Conservation (phyloP, 2,329 filamentous ascomycete genomes). For the Fusarium sp. region DNA sequence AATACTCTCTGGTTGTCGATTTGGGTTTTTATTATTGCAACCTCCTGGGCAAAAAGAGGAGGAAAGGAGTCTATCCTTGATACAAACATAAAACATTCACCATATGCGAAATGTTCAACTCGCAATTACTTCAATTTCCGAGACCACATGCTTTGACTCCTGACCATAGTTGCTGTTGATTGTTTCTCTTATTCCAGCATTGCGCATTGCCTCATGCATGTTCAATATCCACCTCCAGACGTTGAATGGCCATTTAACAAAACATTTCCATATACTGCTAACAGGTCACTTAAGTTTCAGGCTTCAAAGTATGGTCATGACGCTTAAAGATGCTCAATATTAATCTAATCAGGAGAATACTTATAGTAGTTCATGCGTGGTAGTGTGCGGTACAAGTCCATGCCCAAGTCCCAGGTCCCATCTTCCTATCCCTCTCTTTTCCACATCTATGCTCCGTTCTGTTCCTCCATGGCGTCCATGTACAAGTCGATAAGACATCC, state of each 20-base stretch:
- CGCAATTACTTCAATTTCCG: not conserved
- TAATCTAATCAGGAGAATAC: conserved; percentile 39
- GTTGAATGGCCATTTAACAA: too few relatives aligned
- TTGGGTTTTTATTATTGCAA: conserved; percentile 14
- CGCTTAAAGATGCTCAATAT: conserved; percentile 33
- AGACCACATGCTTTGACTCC: not conserved
- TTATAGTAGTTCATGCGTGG: conserved; percentile 20
- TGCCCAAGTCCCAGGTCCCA: conserved; percentile 21
- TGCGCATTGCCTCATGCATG: too few relatives aligned
- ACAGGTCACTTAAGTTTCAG: not conserved
- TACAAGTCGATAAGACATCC: conserved; percentile 95
- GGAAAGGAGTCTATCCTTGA: conserved; percentile 36
- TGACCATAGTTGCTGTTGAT: not conserved
- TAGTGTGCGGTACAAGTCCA: conserved; percentile 20
- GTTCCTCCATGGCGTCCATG: conserved; percentile 81
- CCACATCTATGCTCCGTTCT: conserved; percentile 46
- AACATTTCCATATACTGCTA: not conserved
- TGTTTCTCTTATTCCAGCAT: not conserved
- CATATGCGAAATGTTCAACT: conserved; percentile 13
- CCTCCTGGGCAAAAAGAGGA: conserved; percentile 8
- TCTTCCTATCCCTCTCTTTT: conserved; percentile 19
- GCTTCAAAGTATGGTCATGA: not conserved
- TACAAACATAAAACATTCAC: conserved; percentile 37
- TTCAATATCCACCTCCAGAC: too few relatives aligned
- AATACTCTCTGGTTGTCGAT: conserved; percentile 21